phyloP scores from a whole-genome alignment of 2,329 filamentous ascomycete genomes.

The Penicillium sp. region DNA sequence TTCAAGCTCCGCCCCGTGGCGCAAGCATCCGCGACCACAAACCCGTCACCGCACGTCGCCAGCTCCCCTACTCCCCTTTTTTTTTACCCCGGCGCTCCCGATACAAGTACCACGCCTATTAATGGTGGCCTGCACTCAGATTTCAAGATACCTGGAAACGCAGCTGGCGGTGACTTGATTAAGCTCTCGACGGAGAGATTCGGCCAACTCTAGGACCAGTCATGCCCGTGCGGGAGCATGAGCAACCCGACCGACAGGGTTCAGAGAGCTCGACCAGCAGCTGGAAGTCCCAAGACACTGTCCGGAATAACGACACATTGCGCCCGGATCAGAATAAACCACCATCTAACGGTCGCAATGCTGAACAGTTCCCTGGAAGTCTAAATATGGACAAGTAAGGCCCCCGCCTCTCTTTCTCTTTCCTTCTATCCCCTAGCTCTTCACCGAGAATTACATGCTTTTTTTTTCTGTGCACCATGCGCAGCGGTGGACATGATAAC shows the following conservation, averaged over 20 bases:
- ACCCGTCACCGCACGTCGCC: slow-evolving; percentile 17
- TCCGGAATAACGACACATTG: slow-evolving; percentile 39
- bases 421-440: not conserved
- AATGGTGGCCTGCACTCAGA: slow-evolving; percentile 29
- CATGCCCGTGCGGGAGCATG: slow-evolving; percentile 45
- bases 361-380: slow-evolving; percentile 36
- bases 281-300: slow-evolving; percentile 49
- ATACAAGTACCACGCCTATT: slow-evolving; percentile 25
- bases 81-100: slow-evolving; percentile 9
- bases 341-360: slow-evolving; percentile 34
- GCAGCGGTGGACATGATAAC: not conserved
- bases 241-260: slow-evolving; percentile 45
- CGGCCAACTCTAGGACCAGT: slow-evolving; percentile 29
- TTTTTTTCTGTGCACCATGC: not conserved
- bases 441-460: not conserved
- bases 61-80: slow-evolving; percentile 12
- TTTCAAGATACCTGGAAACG: slow-evolving; percentile 21
- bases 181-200: slow-evolving; percentile 29
- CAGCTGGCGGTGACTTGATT: slow-evolving; percentile 33
- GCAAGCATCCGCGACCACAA: slow-evolving; percentile 21
- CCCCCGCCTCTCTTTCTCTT: slow-evolving; percentile 7
- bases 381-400: slow-evolving; percentile 44
- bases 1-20: slow-evolving; percentile 21
- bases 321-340: slow-evolving; percentile 30
- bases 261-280: slow-evolving; percentile 50